Evolutionary conservation across 2,329 filamentous ascomycete genomes (phyloP), one percentile per base, ranked within the genome.

Genomic region (Talaromyces atroroseus): DNA sequence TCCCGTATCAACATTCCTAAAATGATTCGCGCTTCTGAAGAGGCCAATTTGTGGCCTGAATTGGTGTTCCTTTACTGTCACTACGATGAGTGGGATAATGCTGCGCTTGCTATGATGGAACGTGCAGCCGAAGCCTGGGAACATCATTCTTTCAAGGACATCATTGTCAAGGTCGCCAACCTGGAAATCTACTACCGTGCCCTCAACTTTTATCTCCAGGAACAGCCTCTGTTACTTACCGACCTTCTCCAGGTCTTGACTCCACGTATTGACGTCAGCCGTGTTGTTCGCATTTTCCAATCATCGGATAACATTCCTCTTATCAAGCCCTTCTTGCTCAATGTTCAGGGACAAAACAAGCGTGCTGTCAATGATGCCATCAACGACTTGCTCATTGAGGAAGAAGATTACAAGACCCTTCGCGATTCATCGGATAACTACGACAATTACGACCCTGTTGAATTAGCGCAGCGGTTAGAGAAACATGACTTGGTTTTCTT

Each of bases 131-230:
- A 97, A 79, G 92, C 94, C 1, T 99, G 94, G 94, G 95, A 99
- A 74, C 94, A 99, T 77, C 91, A 96, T 72, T 94, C 95, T 49
- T 99, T 99, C 86, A 99, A 99, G 82, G 95, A 99, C 71, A 97
- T 95, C 52, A 82, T 96, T 57, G 86, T 96, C 76, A 99, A 99
- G 83, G 92, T 96, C 63, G 90, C 92, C 68, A 99, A 99, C 77
- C 78, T 99, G 68, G 95, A 99, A 76, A 99, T 99, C 67, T 99
- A 97, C 80, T 99, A 99, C 81, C 89, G 92, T 54, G 90, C 90
- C 26, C 82, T 97, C 69, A 95, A 92, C 78, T 96, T 96, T 77
- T 97, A 97, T 74, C 84, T 99, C 42, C 90, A 97, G 76, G 90
- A 99, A 76, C 94, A 99, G 72, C 94, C 94, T 34, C 90, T 92